These are phyloP conservation scores for Echeveria elegans DNA, from an alignment of 164 flowering plant genomes.

Conservation along the genomic window DNA sequence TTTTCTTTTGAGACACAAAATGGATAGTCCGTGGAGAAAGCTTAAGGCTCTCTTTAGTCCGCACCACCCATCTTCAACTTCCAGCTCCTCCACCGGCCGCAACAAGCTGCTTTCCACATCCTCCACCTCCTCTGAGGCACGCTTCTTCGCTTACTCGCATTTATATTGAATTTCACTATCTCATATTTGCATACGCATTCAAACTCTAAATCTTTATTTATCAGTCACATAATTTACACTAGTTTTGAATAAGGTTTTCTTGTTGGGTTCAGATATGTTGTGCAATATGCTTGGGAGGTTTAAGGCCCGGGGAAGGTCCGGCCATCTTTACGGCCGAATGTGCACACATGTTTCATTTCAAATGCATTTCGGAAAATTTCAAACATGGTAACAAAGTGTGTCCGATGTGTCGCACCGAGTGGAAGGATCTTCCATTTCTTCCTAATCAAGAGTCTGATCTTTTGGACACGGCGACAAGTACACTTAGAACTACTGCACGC, in stretches of 20 bases:
- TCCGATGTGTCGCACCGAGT: slow-evolving; percentile 9
- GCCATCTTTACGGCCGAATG: slow-evolving; percentile 13
- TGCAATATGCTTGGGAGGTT: slow-evolving; percentile 11
- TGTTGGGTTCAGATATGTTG: slow-evolving; percentile 8
- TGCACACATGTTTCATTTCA: slow-evolving; percentile 8
- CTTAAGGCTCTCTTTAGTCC: not conserved
- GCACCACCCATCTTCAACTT: not conserved
- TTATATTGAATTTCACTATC: too few species aligned
- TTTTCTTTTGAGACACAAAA: not conserved
- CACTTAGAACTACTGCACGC: too few species aligned
- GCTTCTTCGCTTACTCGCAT: too few species aligned
- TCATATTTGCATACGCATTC: too few species aligned
- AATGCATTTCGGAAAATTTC: slow-evolving; percentile 10
- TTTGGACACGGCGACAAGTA: not conserved
- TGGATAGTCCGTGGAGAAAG: not conserved
- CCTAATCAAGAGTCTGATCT: not conserved
- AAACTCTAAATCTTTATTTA: not conserved
- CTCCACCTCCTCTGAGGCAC: slow-evolving; percentile 3
- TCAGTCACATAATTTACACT: not conserved
- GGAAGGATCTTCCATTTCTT: slow-evolving; percentile 7
- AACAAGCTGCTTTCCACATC: not conserved
- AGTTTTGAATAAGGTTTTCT: not conserved
- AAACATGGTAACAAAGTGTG: slow-evolving; percentile 12
- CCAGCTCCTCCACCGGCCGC: not conserved
- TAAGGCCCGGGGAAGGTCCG: slow-evolving; percentile 4